Conservation (phyloP, 1,284 basidiomycete genomes). For the Cryptococcus wingfieldii region DNA sequence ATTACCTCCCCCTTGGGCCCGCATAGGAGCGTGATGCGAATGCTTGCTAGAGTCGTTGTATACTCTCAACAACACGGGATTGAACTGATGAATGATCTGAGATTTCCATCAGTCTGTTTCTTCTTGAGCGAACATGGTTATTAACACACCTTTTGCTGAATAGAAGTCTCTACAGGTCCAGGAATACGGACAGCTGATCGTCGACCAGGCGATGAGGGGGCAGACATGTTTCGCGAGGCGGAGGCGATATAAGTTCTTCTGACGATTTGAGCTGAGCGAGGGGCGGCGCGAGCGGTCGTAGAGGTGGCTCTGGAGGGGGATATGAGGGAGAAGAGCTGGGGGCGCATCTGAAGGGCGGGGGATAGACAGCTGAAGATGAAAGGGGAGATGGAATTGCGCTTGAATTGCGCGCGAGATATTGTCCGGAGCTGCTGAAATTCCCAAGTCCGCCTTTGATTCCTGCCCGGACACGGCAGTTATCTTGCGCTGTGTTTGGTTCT, state of each 20-base stretch:
- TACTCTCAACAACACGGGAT: slow-evolving; percentile 42
- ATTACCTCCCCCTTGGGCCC: slow-evolving; percentile 43
- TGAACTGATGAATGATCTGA: slow-evolving; percentile 42
- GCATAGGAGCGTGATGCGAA: slow-evolving; percentile 47
- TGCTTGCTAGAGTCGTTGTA: slow-evolving; percentile 49
- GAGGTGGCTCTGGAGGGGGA: not conserved
- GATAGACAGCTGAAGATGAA: not conserved
- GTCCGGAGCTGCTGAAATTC: not conserved
- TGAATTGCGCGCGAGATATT: not conserved
- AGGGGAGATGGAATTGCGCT: not conserved
- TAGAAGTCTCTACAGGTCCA: slow-evolving; percentile 44
- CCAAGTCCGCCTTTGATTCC: not conserved
- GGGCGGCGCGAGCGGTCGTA: not conserved
- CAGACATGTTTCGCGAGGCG: slow-evolving; percentile 9
- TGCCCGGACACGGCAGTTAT: not conserved
- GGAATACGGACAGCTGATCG: slow-evolving; percentile 34
- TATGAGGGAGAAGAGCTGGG: not conserved
- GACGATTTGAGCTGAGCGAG: not conserved
- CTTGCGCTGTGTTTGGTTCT: not conserved
- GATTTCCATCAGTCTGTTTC: not conserved
- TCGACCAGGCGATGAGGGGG: not conserved
- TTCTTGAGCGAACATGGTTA: not conserved
- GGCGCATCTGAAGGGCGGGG: not conserved
- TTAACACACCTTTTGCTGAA: slow-evolving; percentile 41
- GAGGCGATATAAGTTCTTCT: not conserved